Evolutionary conservation across 2,329 filamentous ascomycete genomes (phyloP), one percentile per base, ranked within the genome.

Genomic region (Ophiocordyceps robertsii): DNA sequence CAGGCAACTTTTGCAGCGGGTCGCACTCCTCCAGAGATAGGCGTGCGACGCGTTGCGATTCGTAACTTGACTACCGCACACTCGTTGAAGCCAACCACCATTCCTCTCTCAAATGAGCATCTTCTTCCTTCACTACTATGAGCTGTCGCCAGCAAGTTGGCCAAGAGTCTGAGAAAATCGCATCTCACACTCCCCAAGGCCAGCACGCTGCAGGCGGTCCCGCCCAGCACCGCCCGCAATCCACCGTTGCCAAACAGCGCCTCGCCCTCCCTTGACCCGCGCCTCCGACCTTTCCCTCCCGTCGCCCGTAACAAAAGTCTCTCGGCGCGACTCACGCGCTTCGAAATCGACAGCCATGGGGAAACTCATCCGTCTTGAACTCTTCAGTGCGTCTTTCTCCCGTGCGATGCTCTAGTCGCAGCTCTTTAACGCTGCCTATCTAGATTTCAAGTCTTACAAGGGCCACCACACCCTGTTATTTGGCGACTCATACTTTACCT

Each of bases 401-500:
- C 37, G 21, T 13, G 19, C 33, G 4, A 36, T 8, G 33, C 27
- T 38, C 29, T 16, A 2, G 9, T 24, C 10, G 32, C 38, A 30
- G 42, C 37, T 39, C 39, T 49, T 37, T 49, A 33, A 46, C 37
- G 17, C n/a, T 29, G 19, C 27, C 39, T n/a, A 21, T 37, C 27
- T 56, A 92, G 85, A 98, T 70, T 98, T 98, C 79, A 98, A 98
- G 69, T 96, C 92, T 54, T 98, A 98, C 71, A 95, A 95, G 64
- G 92, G 89, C 45, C 89, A 95, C 56, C 92, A 98, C 68, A 82
- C 78, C 46, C 78, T 98, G 37, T 77, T 95, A 42, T 95, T 98
- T 56, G 90, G 90, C 57, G 90, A 98, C 68, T 93, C 89, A 2
- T 96, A 95, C 66, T 98, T 98, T 64, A 98, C 92, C 40, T 98